A percentile compares a stretch with the other conserved stretches of the same genome.
Conservation (phyloP, 2,329 filamentous ascomycete species). For the Diaporthe citri region DNA sequence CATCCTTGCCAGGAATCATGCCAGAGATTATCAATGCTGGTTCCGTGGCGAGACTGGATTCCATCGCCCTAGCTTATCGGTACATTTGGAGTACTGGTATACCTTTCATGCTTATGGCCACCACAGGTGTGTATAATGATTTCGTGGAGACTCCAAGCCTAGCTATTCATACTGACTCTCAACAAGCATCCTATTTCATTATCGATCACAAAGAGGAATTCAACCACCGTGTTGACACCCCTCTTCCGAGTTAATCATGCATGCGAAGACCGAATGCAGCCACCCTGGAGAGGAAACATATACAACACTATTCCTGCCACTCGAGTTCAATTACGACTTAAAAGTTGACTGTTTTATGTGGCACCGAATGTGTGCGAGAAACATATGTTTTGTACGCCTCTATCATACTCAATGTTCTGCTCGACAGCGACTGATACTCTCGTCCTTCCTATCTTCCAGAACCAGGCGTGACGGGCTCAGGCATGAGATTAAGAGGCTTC, state of each 20-base stretch:
- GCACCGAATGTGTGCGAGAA: not conserved
- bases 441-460: not conserved
- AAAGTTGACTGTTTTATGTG: not conserved
- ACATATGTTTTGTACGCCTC: not conserved
- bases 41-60: not conserved
- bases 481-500: rapidly evolving
- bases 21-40: slow-evolving; percentile 2
- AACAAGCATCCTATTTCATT: slow-evolving; percentile 1
- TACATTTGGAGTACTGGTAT: slow-evolving; percentile 5
- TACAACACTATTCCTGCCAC: not conserved
- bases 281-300: not conserved
- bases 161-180: not conserved
- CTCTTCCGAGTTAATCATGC: not conserved
- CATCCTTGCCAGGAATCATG: not conserved
- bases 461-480: not conserved
- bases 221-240: slow-evolving; percentile 17
- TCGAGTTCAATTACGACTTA: not conserved
- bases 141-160: rapidly evolving
- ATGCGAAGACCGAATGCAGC: not conserved
- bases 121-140: not conserved
- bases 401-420: not conserved
- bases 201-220: slow-evolving; percentile 19
- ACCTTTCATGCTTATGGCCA: slow-evolving; percentile 10
- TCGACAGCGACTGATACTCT: not conserved
- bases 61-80: slow-evolving; percentile 12